Base-by-base conservation (phyloP, 1,139 yeast species). In the Candida glucosophila region DNA sequence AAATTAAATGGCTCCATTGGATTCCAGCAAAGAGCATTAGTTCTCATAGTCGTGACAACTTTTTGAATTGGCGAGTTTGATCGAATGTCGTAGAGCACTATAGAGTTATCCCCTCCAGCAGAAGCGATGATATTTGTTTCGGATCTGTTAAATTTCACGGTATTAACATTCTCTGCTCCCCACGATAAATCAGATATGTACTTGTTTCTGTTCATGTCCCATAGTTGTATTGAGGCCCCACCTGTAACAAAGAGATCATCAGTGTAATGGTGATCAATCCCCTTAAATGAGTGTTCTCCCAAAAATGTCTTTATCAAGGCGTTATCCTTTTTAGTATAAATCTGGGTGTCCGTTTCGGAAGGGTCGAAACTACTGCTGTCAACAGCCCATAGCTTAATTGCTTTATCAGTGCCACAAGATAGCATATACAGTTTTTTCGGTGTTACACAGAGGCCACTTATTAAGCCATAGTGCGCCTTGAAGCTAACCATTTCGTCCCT, bases 1-100 rank as follows among this genome's bases (percentile, higher is more conserved):
- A 92, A 88, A 46, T 80, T 77, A 56, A 75, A 90, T 2, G 98
- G 95, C 54, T 90, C 97, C 81, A 90, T 83, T 4, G 99, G 99
- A 53, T 92, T 90, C 97, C 97, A 92, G 29, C 88, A 69, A 17
- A 92, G 65, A 23, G 92, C 69, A 51, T 92, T 92, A 14, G 92
- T 82, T 43, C 93, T 69, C 67, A 90, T 64, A 15, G 74, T 63
- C 15, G 94, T 83, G 23, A 80, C 82, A 33, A 90, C 73, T 51
- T 86, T 88, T 49, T 92, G 97, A 3, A 92, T 75, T 8, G 98
- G 95, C 2, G 94, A 70, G 43, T 81, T 76, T 10, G 96, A 85
- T 43, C 98, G 73, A 28, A 85, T 65, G 52, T 92, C 99, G 52
- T 92, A 90, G 25, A 92, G 59, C 2, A 90, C 90, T 29, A 90